Conservation (phyloP, 805 yeast species). For the Lachancea fermentati region DNA sequence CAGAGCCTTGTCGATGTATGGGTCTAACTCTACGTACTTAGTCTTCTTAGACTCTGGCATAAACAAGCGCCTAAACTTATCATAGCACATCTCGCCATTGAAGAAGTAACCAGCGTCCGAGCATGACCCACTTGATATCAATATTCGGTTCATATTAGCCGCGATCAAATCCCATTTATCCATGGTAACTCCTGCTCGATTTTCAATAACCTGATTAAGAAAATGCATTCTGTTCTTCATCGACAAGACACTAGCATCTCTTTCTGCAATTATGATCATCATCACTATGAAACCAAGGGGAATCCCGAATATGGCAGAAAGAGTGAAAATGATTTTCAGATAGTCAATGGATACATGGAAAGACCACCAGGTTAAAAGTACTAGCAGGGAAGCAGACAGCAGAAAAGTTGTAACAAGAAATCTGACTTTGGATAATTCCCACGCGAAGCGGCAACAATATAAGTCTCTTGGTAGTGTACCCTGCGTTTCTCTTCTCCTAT, state of each 20-base stretch:
- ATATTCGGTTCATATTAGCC: background rate
- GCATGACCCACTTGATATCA: background rate
- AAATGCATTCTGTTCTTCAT: background rate
- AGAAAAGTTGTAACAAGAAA: too few species aligned
- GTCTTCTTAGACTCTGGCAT: too few species aligned
- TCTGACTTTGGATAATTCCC: too few species aligned
- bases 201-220: background rate
- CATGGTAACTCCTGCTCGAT: background rate
- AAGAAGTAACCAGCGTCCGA: background rate
- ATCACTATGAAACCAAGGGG: background rate
- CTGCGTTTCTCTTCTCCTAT: too few species aligned
- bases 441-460: too few species aligned
- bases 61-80: background rate
- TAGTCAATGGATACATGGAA: too few species aligned
- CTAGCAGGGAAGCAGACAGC: too few species aligned
- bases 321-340: too few species aligned
- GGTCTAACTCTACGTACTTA: background rate
- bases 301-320: too few species aligned
- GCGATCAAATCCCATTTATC: background rate
- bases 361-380: too few species aligned
- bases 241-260: background rate
- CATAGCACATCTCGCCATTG: background rate
- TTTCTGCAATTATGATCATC: background rate
- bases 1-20: background rate
- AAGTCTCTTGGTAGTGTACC: too few species aligned